Conservation (phyloP, 176 grass and related monocot species). For the Secale cereale region DNA sequence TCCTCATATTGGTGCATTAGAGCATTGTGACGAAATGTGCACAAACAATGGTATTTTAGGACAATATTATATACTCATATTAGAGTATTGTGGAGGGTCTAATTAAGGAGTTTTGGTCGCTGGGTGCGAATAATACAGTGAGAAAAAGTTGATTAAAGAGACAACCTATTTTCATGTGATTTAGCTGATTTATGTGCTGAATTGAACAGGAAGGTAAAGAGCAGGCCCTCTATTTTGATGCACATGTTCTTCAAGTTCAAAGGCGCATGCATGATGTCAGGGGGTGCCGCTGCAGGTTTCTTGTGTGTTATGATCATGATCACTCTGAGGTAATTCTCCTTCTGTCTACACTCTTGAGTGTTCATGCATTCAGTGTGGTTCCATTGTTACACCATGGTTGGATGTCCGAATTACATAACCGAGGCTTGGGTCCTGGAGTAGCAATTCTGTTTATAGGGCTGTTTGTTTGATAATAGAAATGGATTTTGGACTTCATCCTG, state of each 20-base stretch:
- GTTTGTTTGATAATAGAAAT: background rate
- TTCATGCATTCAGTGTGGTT: background rate
- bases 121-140: background rate
- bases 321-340: conserved; percentile 54
- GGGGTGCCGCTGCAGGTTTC: conserved; percentile 78
- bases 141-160: background rate
- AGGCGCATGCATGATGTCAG: conserved; percentile 75
- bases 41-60: background rate
- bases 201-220: conserved; percentile 71
- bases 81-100: background rate
- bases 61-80: background rate
- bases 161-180: background rate
- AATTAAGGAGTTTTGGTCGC: background rate
- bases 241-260: conserved; percentile 73
- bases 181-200: background rate
- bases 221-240: conserved; percentile 83
- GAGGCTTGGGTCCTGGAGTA: background rate
- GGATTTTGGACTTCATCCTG: background rate
- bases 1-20: no score
- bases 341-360: background rate
- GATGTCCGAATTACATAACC: background rate
- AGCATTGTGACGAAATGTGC: background rate
- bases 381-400: background rate
- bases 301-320: conserved; percentile 83
- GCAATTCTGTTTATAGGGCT: background rate